These are phyloP conservation scores for Starmerella kuoi DNA, from an alignment of 805 yeast species.

Conservation along the genomic window DNA sequence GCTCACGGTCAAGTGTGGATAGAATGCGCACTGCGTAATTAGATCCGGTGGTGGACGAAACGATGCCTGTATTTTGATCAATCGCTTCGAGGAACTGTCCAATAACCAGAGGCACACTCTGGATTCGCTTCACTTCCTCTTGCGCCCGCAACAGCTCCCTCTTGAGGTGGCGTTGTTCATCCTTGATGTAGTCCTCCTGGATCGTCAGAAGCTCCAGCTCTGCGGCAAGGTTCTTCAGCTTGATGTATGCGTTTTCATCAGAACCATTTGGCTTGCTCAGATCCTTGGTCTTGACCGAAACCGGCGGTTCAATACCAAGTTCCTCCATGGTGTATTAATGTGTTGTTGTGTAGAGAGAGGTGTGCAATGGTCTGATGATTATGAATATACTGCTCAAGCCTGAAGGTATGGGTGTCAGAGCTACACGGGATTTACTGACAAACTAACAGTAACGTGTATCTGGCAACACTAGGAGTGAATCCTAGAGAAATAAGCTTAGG, in stretches of 20 bases:
- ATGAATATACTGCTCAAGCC: too few relatives aligned
- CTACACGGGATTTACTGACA: too few relatives aligned
- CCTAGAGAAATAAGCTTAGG: too few relatives aligned
- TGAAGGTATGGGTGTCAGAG: too few relatives aligned
- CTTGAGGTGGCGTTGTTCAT: slow-evolving; percentile 92
- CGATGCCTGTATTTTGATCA: slow-evolving; percentile 92
- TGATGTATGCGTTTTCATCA: slow-evolving; percentile 60
- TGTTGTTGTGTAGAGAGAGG: neutral
- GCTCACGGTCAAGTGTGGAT: slow-evolving; percentile 88
- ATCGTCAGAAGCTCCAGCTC: slow-evolving; percentile 71
- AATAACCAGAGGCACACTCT: slow-evolving; percentile 92
- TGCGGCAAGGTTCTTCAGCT: slow-evolving; percentile 76
- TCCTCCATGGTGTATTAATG: slow-evolving; percentile 19
- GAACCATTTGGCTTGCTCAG: slow-evolving; percentile 2
- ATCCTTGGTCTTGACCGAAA: slow-evolving; percentile 1
- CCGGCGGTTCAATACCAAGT: slow-evolving; percentile 18
- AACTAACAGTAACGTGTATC: too few relatives aligned
- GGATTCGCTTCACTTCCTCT: slow-evolving; percentile 95
- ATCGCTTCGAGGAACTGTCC: slow-evolving; percentile 97
- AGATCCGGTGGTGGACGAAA: slow-evolving; percentile 94
- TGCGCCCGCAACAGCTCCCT: slow-evolving; percentile 93
- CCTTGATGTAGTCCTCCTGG: slow-evolving; percentile 95
- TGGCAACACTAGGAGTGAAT: too few relatives aligned
- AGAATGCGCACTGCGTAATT: slow-evolving; percentile 91
- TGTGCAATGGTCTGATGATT: neutral